Evolutionary conservation across 306 rosid species (phyloP).

Genomic region (Malus sylvestris): DNA sequence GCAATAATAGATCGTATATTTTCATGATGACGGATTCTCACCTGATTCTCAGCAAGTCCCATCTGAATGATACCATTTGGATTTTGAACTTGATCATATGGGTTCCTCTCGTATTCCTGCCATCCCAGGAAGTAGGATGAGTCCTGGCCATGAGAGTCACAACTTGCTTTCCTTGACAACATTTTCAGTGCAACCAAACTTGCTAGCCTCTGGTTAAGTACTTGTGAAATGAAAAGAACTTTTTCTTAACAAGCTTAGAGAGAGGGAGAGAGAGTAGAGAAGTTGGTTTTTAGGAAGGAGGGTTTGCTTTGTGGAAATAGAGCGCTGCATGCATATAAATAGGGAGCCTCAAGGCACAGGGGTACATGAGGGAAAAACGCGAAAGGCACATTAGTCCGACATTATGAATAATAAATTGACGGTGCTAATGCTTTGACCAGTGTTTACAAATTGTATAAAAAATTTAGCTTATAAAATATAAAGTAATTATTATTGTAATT

Average conservation of each 20-base stretch:
- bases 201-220: background rate
- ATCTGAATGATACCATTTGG: conserved; percentile 78
- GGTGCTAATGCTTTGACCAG: conserved; percentile 10
- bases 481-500: too few relatives aligned
- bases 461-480: background rate
- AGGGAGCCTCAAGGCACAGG: background rate
- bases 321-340: conserved; percentile 27
- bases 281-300: background rate
- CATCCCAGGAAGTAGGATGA: conserved; percentile 78
- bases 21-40: background rate
- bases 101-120: conserved; percentile 74
- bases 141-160: conserved; percentile 71
- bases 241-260: background rate
- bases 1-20: background rate
- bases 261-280: background rate
- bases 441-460: background rate
- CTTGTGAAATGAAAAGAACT: background rate
- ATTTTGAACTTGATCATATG: conserved; percentile 52
- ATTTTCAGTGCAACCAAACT: conserved; percentile 14
- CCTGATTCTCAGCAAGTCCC: conserved; percentile 97
- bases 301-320: conserved; percentile 11
- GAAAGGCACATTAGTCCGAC: background rate
- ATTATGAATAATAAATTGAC: background rate
- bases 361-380: background rate
- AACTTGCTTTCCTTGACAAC: conserved; percentile 54